phyloP scores from a whole-genome alignment of 2,329 filamentous ascomycete species.

The Xylariaceae sp. region DNA sequence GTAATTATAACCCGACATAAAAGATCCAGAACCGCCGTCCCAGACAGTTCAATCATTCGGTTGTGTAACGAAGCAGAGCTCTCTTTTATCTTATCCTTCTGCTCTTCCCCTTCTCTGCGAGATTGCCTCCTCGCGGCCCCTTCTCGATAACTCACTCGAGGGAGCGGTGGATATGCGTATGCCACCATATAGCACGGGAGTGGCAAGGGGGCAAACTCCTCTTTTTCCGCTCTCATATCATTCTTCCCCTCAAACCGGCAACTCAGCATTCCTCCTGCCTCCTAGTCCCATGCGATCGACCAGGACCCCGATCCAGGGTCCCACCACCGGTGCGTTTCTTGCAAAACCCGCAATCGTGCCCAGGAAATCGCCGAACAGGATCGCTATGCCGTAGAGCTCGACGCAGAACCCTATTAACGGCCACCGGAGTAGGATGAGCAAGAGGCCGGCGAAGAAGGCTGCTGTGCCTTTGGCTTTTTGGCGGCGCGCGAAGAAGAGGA shows the following conservation, averaged over 20 bases:
- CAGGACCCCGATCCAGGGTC: constrained; percentile 74
- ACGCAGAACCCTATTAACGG: constrained; percentile 85
- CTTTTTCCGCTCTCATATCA: not conserved
- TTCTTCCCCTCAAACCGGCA: constrained; percentile 61
- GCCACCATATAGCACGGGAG: too few relatives aligned
- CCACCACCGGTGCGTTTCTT: constrained; percentile 77
- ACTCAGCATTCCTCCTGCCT: constrained; percentile 67
- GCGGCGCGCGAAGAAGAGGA: constrained; percentile 88
- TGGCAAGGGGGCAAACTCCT: not conserved
- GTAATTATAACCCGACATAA: constrained; percentile 11
- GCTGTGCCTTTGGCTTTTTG: constrained; percentile 90
- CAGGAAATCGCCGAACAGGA: constrained; percentile 94
- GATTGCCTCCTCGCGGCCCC: too few relatives aligned
- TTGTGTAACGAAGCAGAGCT: not conserved
- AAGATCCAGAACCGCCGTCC: constrained; percentile 8
- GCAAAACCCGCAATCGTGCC: constrained; percentile 88
- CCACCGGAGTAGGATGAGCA: constrained; percentile 86
- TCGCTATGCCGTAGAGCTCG: constrained; percentile 87
- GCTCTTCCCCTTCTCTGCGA: too few relatives aligned
- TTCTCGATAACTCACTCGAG: too few relatives aligned
- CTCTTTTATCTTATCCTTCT: not conserved
- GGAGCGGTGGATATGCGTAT: too few relatives aligned
- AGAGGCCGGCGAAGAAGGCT: constrained; percentile 79
- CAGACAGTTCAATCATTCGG: constrained; percentile 5
- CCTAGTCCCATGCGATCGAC: constrained; percentile 68